These are phyloP conservation scores for Lachnellula occidentalis DNA, from an alignment of 2,329 filamentous ascomycete genomes.

Conservation along the genomic window DNA sequence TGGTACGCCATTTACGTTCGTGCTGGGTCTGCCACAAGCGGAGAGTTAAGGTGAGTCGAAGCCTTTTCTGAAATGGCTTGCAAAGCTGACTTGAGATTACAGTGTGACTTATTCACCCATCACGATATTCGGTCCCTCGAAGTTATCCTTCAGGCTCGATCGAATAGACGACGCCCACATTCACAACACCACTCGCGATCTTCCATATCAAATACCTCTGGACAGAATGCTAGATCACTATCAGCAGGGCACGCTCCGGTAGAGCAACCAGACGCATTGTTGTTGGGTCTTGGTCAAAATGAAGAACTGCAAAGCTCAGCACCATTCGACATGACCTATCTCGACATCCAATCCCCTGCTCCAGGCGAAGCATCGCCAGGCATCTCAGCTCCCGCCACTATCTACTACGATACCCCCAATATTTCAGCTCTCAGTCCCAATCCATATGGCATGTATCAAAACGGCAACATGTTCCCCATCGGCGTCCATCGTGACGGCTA, in stretches of 20 bases:
- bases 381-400: slow-evolving; percentile 4
- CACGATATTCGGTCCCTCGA: slow-evolving; percentile 27
- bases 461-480: slow-evolving; percentile 21
- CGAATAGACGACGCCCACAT: background rate
- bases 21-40: slow-evolving; percentile 21
- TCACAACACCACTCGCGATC: slow-evolving; percentile 5
- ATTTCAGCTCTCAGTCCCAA: slow-evolving; percentile 4
- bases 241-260: slow-evolving; percentile 6
- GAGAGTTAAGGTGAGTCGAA: slow-evolving; percentile 17
- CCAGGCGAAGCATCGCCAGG: slow-evolving; percentile 7
- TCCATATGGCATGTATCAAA: slow-evolving; percentile 17
- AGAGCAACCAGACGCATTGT: slow-evolving; percentile 12
- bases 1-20: slow-evolving; percentile 25
- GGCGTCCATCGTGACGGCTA: slow-evolving; percentile 10
- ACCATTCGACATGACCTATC: background rate
- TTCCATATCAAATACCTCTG: slow-evolving; percentile 10
- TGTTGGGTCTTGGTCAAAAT: slow-evolving; percentile 21
- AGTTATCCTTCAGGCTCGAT: slow-evolving; percentile 4
- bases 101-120: slow-evolving; percentile 27
- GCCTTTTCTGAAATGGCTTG: background rate
- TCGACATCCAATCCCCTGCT: slow-evolving; percentile 15
- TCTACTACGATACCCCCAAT: slow-evolving; percentile 1
- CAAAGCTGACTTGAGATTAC: slow-evolving; percentile 2
- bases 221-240: slow-evolving; percentile 5
- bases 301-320: slow-evolving; percentile 6